phyloP scores from a whole-genome alignment of 352 stramenopile genomes.

The Globisporangium heterothallicum region DNA sequence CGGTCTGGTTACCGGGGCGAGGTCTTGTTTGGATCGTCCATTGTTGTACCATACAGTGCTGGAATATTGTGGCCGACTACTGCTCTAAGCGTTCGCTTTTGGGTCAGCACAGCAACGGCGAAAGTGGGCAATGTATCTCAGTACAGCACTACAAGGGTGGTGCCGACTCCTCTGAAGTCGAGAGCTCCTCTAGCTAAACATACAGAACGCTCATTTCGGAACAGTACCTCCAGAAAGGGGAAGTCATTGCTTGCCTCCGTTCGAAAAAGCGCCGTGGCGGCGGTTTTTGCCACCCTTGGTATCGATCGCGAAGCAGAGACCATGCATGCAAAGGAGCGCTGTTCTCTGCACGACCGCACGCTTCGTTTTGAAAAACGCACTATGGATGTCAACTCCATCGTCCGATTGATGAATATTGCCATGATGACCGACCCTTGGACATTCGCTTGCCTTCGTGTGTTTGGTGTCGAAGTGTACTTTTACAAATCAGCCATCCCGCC shows the following conservation, averaged over 20 bases:
- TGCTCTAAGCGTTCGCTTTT: constrained; percentile 9
- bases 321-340: neutral
- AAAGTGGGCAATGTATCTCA: neutral
- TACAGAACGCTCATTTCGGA: neutral
- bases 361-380: constrained; percentile 15
- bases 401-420: constrained; percentile 35
- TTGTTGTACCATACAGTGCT: constrained; percentile 11
- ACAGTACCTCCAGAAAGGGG: too few relatives aligned
- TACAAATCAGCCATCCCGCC: constrained; percentile 14
- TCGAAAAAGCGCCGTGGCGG: neutral
- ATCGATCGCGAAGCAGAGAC: constrained; percentile 8
- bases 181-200: neutral
- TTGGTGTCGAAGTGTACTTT: constrained; percentile 27
- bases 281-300: neutral
- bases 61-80: constrained; percentile 15
- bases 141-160: neutral
- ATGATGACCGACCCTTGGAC: constrained; percentile 46
- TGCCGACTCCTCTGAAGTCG: too few relatives aligned
- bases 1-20: neutral
- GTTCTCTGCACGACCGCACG: constrained; percentile 3
- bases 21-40: constrained; percentile 9
- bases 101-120: neutral
- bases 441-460: constrained; percentile 20
- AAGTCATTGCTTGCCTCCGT: too few relatives aligned
- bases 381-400: constrained; percentile 17